phyloP scores from a whole-genome alignment of 192 early-diverging fungal species.

The Cetraspora pellucida region DNA sequence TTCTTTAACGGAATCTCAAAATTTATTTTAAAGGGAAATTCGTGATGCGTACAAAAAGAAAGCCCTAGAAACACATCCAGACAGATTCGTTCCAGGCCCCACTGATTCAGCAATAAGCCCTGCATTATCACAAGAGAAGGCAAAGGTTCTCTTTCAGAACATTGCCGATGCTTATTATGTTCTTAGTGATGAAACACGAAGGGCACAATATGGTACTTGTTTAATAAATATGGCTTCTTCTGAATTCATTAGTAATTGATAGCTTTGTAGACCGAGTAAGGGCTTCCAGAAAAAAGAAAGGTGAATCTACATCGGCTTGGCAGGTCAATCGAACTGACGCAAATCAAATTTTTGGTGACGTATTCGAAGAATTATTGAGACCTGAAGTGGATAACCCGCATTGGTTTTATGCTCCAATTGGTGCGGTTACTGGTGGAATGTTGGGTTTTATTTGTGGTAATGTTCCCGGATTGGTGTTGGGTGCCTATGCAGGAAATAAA shows the following conservation, averaged over 20 bases:
- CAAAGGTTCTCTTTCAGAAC: slow-evolving; percentile 62
- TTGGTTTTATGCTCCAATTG: slow-evolving; percentile 69
- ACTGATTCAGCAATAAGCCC: slow-evolving; percentile 46
- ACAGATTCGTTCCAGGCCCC: slow-evolving; percentile 55
- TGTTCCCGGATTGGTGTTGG: slow-evolving; percentile 60
- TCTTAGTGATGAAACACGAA: slow-evolving; percentile 54
- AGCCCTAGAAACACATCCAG: slow-evolving; percentile 71
- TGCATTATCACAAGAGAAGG: slow-evolving; percentile 40
- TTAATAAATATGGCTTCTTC: not conserved
- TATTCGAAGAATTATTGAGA: slow-evolving; percentile 82
- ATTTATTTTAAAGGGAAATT: slow-evolving; percentile 47
- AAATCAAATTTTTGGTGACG: slow-evolving; percentile 68
- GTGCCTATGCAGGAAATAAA: slow-evolving; percentile 49
- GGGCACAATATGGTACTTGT: slow-evolving; percentile 55
- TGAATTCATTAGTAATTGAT: not conserved
- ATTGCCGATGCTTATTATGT: slow-evolving; percentile 83
- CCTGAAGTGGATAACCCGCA: slow-evolving; percentile 64
- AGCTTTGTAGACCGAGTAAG: slow-evolving; percentile 11
- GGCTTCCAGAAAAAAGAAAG: not conserved
- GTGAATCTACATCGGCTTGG: slow-evolving; percentile 21
- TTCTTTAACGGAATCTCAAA: not conserved
- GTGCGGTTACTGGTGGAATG: slow-evolving; percentile 67
- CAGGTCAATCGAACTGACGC: slow-evolving; percentile 53
- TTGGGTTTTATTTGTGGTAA: slow-evolving; percentile 75
- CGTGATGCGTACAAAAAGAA: slow-evolving; percentile 80